Percentiles rank a stretch among this genome's conserved stretches.
Conservation (phyloP, 2,329 filamentous ascomycete genomes). For the Colletotrichum gigasporum region DNA sequence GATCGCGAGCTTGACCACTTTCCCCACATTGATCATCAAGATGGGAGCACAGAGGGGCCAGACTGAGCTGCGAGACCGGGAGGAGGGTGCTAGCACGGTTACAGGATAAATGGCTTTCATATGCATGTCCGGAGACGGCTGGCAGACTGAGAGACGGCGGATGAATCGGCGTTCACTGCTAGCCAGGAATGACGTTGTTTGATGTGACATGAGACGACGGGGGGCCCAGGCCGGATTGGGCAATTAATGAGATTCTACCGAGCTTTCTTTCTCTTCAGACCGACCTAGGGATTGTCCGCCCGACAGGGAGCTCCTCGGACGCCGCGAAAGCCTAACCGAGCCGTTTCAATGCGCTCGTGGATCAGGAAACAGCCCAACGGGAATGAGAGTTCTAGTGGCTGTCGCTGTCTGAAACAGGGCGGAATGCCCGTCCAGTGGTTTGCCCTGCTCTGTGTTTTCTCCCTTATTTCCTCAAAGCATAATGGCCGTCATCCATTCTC, state of each 20-base stretch:
- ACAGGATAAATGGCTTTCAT: neutral
- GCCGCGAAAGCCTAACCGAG: neutral
- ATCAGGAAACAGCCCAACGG: neutral
- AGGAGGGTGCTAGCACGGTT: slow-evolving; percentile 7
- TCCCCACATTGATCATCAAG: slow-evolving; percentile 19
- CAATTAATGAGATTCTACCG: neutral
- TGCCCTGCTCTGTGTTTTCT: too few species aligned
- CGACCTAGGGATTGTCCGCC: neutral
- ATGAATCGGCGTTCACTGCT: neutral
- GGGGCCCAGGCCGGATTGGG: neutral
- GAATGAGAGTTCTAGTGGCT: neutral
- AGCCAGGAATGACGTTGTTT: neutral
- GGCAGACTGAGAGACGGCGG: neutral
- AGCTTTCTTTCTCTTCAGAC: neutral
- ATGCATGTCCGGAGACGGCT: neutral
- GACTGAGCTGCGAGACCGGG: neutral
- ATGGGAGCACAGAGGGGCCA: slow-evolving; percentile 2
- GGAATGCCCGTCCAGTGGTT: neutral
- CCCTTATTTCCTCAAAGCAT: too few species aligned
- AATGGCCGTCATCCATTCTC: too few species aligned
- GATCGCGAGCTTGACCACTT: neutral
- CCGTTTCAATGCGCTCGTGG: neutral
- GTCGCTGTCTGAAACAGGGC: neutral
- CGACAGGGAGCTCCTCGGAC: neutral
- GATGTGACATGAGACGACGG: neutral